Evolutionary conservation across 2,329 filamentous ascomycete genomes (phyloP).

Genomic region (Xylaria sp.): DNA sequence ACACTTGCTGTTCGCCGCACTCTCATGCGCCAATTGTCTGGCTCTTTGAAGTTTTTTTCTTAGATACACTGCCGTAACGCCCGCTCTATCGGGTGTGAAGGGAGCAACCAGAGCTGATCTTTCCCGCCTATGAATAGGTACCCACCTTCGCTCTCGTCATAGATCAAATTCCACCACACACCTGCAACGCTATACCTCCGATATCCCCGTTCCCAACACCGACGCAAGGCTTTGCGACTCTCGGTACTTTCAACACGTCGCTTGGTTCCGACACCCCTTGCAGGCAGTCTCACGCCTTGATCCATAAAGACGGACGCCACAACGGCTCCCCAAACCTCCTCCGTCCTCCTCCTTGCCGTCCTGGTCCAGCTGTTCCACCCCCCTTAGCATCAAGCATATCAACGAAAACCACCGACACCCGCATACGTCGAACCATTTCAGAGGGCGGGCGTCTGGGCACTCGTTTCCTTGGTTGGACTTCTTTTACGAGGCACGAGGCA

Average conservation of each 20-base stretch:
- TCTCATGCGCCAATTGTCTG: slow-evolving; percentile 24
- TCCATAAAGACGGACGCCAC: slow-evolving; percentile 62
- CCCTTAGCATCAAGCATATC: slow-evolving; percentile 56
- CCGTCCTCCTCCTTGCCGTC: slow-evolving; percentile 61
- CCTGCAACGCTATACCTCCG: slow-evolving; percentile 43
- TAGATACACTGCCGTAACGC: slow-evolving; percentile 15
- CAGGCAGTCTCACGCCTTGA: slow-evolving; percentile 47
- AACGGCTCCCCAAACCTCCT: slow-evolving; percentile 58
- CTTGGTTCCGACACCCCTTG: slow-evolving; percentile 30
- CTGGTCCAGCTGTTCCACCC: slow-evolving; percentile 65
- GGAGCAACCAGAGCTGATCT: slow-evolving; percentile 33
- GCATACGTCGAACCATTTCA: slow-evolving; percentile 21
- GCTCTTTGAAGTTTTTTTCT: slow-evolving; percentile 8
- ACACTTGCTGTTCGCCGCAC: slow-evolving; percentile 3
- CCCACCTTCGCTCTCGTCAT: slow-evolving; percentile 41
- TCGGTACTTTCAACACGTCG: slow-evolving; percentile 21
- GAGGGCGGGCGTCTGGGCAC: slow-evolving; percentile 46
- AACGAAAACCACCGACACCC: slow-evolving; percentile 30
- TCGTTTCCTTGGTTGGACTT: slow-evolving; percentile 41
- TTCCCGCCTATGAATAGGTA: slow-evolving; percentile 30
- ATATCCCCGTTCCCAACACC: slow-evolving; percentile 44
- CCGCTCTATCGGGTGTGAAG: slow-evolving; percentile 8
- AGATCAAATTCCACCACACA: slow-evolving; percentile 36
- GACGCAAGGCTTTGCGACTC: slow-evolving; percentile 25
- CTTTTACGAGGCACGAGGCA: slow-evolving; percentile 32